These are phyloP conservation scores for Coix lacrymajobi DNA, from an alignment of 176 grass and related monocot genomes.

Conservation along the genomic window DNA sequence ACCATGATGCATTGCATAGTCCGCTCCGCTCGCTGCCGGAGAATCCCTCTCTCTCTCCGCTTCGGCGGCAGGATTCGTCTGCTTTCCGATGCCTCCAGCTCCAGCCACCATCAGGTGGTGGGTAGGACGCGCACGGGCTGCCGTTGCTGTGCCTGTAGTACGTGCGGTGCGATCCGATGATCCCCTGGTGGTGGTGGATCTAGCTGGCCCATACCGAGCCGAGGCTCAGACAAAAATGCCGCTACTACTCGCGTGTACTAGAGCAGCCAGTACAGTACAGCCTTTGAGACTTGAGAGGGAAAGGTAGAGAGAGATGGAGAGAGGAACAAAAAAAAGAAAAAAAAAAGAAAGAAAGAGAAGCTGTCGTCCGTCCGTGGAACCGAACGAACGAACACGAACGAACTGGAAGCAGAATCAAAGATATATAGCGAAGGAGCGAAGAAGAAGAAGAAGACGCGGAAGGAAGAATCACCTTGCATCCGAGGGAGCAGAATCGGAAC, in stretches of 20 bases:
- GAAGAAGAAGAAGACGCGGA: background rate
- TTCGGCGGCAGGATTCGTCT: background rate
- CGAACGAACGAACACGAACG: background rate
- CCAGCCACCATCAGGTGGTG: too few relatives aligned
- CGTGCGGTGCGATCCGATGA: background rate
- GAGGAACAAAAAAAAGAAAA: background rate
- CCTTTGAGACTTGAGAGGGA: background rate
- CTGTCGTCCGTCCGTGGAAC: background rate
- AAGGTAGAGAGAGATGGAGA: background rate
- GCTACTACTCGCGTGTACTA: too few relatives aligned
- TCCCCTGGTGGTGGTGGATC: background rate
- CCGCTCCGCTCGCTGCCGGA: background rate
- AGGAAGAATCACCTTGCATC: constrained; percentile 47
- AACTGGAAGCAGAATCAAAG: background rate
- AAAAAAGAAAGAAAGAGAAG: background rate
- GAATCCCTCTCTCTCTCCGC: background rate
- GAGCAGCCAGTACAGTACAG: too few relatives aligned
- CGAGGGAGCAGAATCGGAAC: constrained; percentile 77
- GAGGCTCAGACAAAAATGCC: background rate
- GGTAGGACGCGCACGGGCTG: background rate
- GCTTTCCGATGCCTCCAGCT: background rate
- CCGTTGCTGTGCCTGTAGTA: background rate
- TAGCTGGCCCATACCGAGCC: background rate
- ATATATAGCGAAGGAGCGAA: background rate
- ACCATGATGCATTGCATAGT: background rate